These are phyloP conservation scores for Chlorella variabilis DNA, from an alignment of 163 green algal species.

Conservation along the genomic window DNA sequence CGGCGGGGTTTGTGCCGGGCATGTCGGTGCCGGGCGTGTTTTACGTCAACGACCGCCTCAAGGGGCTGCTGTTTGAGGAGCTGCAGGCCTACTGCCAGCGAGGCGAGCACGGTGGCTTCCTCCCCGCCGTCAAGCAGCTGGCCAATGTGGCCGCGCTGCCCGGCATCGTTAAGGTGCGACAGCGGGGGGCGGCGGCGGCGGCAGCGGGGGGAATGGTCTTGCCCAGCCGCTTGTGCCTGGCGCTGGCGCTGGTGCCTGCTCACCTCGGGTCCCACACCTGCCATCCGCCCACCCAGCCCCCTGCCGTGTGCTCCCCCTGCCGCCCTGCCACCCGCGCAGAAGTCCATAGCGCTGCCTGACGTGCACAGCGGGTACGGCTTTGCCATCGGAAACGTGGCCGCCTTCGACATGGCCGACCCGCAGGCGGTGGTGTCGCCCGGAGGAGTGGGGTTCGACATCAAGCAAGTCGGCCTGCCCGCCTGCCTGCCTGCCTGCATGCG, in stretches of 20 bases:
- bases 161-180: constrained; percentile 79
- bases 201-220: too few relatives aligned
- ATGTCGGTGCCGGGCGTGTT: constrained; percentile 78
- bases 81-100: constrained; percentile 56
- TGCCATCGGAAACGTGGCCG: constrained; percentile 94
- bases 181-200: too few relatives aligned
- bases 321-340: too few relatives aligned
- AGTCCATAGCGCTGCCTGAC: constrained; percentile 87
- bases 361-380: constrained; percentile 95
- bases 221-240: not conserved
- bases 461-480: not conserved
- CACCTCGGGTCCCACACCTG: too few relatives aligned
- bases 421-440: constrained; percentile 87
- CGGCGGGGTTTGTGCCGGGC: constrained; percentile 74
- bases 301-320: too few relatives aligned
- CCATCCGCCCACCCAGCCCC: too few relatives aligned
- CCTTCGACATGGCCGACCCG: constrained; percentile 87
- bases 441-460: constrained; percentile 82
- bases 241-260: not conserved
- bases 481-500: too few relatives aligned
- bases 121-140: constrained; percentile 90
- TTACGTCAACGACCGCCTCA: constrained; percentile 77
- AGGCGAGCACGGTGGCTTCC: constrained; percentile 81
- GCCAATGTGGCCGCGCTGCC: constrained; percentile 91
- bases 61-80: constrained; percentile 75